phyloP scores from a whole-genome alignment of 148 eudicot species.

The Cornus kousa region DNA sequence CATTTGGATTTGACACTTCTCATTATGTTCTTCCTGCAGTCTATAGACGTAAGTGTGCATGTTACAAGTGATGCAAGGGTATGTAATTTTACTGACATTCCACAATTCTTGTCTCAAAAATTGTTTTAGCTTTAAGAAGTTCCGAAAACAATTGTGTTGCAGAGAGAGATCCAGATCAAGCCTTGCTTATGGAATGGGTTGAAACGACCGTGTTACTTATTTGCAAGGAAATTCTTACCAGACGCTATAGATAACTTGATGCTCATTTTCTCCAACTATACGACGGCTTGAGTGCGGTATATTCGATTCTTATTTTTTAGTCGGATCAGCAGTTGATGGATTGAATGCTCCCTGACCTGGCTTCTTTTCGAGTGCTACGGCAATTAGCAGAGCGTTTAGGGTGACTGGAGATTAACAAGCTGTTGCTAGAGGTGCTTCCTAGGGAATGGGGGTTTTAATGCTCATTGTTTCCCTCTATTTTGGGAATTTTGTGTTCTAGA shows the following conservation, averaged over 20 bases:
- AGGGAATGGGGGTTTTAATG: conserved; percentile 11
- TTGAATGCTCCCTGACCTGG: conserved; percentile 17
- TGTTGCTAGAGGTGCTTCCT: conserved; percentile 18
- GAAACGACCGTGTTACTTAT: conserved; percentile 79
- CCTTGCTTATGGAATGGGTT: conserved; percentile 90
- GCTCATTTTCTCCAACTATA: conserved; percentile 69
- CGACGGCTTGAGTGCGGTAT: conserved; percentile 35
- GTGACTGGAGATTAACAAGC: conserved; percentile 6
- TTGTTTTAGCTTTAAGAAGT: neutral
- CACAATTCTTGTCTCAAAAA: neutral
- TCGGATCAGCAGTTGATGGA: conserved; percentile 18
- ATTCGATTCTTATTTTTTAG: conserved; percentile 25
- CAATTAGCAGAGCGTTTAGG: conserved; percentile 16
- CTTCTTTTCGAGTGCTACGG: conserved; percentile 11
- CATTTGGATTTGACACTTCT: conserved; percentile 8
- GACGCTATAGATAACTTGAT: conserved; percentile 71
- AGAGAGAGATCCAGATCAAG: conserved; percentile 48
- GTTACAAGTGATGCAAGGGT: conserved; percentile 74
- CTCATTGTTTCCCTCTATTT: conserved; percentile 5
- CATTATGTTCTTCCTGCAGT: conserved; percentile 51
- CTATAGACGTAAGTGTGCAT: conserved; percentile 67
- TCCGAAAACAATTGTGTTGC: conserved; percentile 21
- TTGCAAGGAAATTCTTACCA: conserved; percentile 82
- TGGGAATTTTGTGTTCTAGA: conserved; percentile 18
- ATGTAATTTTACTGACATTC: conserved; percentile 15